Evolutionary conservation across 441 rosid species (phyloP).

Genomic region (Brassica hybrid): DNA sequence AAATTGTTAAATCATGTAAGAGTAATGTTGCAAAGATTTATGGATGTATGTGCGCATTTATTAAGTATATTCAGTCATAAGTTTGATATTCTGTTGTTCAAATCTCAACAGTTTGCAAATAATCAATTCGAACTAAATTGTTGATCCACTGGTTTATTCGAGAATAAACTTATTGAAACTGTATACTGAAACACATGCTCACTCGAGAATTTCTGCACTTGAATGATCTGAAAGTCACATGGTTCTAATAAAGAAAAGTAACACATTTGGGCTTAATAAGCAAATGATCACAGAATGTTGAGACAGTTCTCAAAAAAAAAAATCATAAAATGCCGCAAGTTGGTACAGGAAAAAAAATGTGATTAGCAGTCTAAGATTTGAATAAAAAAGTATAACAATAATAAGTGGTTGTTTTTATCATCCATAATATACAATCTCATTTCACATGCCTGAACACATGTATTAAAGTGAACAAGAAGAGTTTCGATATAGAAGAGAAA

Average conservation of each 20-base stretch:
- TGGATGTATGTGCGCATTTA: neutral
- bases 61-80: neutral
- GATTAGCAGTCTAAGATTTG: slow-evolving; percentile 25
- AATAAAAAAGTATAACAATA: slow-evolving; percentile 5
- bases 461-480: slow-evolving; percentile 4
- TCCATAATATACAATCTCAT: no score
- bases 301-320: no score
- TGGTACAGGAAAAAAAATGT: neutral
- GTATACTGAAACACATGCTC: neutral
- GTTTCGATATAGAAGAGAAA: slow-evolving; percentile 12
- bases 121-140: neutral
- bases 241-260: neutral
- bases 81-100: neutral
- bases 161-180: neutral
- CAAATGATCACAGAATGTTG: no score
- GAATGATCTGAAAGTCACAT: slow-evolving; percentile 24
- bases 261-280: neutral
- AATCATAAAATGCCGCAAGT: neutral
- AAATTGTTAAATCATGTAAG: no score
- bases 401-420: slow-evolving; percentile 37
- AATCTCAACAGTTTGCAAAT: neutral
- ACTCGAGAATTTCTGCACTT: slow-evolving; percentile 12
- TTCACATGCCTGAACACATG: no score
- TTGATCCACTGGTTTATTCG: slow-evolving; percentile 1
- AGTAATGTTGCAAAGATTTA: neutral